These are phyloP conservation scores for Tritrichomonas musculus DNA, from an alignment of 208 protist genomes.

Conservation along the genomic window DNA sequence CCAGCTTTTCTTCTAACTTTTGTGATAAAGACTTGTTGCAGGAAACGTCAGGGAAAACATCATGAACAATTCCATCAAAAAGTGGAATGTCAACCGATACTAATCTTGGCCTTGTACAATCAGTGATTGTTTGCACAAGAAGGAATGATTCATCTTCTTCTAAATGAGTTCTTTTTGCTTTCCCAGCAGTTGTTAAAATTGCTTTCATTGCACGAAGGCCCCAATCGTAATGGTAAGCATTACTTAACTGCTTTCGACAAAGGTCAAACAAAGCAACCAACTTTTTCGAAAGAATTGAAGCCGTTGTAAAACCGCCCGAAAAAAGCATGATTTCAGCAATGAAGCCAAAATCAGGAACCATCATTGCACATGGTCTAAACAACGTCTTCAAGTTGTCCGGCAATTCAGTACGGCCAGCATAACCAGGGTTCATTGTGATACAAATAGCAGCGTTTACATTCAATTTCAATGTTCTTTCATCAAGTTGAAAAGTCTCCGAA, in stretches of 20 bases:
- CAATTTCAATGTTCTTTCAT: constrained; percentile 51
- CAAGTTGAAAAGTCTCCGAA: constrained; percentile 50
- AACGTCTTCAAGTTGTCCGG: constrained; percentile 85
- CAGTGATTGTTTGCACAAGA: constrained; percentile 75
- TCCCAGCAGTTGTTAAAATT: constrained; percentile 83
- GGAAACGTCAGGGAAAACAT: constrained; percentile 55
- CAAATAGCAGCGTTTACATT: constrained; percentile 64
- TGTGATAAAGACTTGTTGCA: constrained; percentile 40
- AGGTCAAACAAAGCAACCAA: constrained; percentile 90
- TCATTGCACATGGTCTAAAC: constrained; percentile 74
- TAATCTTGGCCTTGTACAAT: constrained; percentile 56
- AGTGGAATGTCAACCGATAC: constrained; percentile 72
- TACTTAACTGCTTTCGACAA: constrained; percentile 83
- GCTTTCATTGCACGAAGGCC: constrained; percentile 95
- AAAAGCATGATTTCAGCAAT: constrained; percentile 94
- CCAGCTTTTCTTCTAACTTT: constrained; percentile 41
- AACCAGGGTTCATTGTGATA: constrained; percentile 86
- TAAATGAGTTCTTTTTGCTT: constrained; percentile 77
- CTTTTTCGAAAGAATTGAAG: constrained; percentile 78
- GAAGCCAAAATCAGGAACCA: constrained; percentile 96
- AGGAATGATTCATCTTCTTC: constrained; percentile 77
- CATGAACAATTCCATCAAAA: constrained; percentile 82
- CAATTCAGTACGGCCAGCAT: constrained; percentile 87
- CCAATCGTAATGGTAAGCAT: constrained; percentile 94
- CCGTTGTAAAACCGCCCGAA: constrained; percentile 88